phyloP scores from a whole-genome alignment of 805 yeast genomes.

The Candida gorgasii region DNA sequence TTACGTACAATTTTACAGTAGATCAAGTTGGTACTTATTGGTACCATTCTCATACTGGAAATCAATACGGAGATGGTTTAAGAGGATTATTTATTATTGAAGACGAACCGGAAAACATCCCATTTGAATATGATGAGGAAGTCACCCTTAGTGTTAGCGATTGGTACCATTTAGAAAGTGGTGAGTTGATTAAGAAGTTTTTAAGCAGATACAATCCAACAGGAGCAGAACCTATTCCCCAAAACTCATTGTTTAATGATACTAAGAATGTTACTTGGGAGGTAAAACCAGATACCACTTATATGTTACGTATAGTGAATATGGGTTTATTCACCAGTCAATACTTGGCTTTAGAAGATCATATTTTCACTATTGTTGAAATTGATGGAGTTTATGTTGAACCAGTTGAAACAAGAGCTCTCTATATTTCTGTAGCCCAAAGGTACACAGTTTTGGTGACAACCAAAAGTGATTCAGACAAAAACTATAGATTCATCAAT shows the following conservation, averaged over 20 bases:
- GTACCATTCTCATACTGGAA: conserved; percentile 80
- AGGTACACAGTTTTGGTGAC: conserved; percentile 79
- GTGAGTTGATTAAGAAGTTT: conserved; percentile 55
- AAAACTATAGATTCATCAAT: conserved; percentile 82
- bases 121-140: conserved; percentile 75
- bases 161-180: conserved; percentile 78
- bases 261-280: conserved; percentile 73
- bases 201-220: conserved; percentile 83
- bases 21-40: conserved; percentile 48
- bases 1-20: conserved; percentile 41
- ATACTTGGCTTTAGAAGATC: conserved; percentile 86
- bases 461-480: conserved; percentile 62
- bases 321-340: conserved; percentile 92
- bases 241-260: conserved; percentile 75
- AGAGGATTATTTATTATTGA: conserved; percentile 69
- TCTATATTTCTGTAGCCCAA: conserved; percentile 89
- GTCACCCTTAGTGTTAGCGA: conserved; percentile 68
- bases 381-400: conserved; percentile 90
- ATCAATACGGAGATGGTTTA: conserved; percentile 78
- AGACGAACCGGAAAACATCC: conserved; percentile 22
- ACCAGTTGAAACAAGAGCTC: conserved; percentile 63
- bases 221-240: conserved; percentile 98
- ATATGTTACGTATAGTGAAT: conserved; percentile 77
- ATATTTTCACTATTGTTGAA: conserved; percentile 81
- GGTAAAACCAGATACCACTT: conserved; percentile 84